Evolutionary conservation across 139 green algal genomes (phyloP), one percentile per base, ranked within the genome.

Genomic region (Marvania coccoides): DNA sequence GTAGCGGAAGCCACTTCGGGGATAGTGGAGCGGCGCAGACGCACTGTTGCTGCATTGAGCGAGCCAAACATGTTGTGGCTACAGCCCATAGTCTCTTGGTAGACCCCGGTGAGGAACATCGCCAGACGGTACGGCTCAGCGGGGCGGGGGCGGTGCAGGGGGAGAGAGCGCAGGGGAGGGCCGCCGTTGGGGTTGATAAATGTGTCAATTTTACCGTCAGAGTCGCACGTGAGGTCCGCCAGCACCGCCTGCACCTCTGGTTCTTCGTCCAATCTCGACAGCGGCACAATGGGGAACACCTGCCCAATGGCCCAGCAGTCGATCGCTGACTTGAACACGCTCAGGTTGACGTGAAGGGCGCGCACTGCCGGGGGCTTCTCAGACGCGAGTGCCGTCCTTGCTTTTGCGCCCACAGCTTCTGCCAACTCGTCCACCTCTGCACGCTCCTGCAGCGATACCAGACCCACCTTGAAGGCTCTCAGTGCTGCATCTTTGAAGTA

Each of bases 251-350:
- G n/a, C 31, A 74, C 70, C 1, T 34, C 40, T 8, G 83, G 83
- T 59, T 79, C 47, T 63, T 90, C 76, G 14, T 57, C n/a, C 35
- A 91, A 71, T 2, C 48, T 8, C 24, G 6, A 63, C 24, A 46
- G 38, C 40, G 83, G 83, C 63, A 90, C 33, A 38, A 90, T 66
- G 30, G 83, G 83, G 65, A 90, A 90, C 14, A 90, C 24, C 81
- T 90, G 83, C 26, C 70, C 10, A 58, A 89, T 89, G 34, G 83
- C 83, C 83, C 83, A 90, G 55, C 60, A 65, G 71, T 90, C 83
- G 12, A 72, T 57, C 15, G 74, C 76, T 10, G 76, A 87, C 38
- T 76, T 72, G 68, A 90, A 90, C 5, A 90, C 63, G 36, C 59
- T 79, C 39, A 89, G 45, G 46, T 87, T 87, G 30, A 76, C 63